phyloP scores from a whole-genome alignment of 2,329 filamentous ascomycete species.

The Aspergillus sp. region DNA sequence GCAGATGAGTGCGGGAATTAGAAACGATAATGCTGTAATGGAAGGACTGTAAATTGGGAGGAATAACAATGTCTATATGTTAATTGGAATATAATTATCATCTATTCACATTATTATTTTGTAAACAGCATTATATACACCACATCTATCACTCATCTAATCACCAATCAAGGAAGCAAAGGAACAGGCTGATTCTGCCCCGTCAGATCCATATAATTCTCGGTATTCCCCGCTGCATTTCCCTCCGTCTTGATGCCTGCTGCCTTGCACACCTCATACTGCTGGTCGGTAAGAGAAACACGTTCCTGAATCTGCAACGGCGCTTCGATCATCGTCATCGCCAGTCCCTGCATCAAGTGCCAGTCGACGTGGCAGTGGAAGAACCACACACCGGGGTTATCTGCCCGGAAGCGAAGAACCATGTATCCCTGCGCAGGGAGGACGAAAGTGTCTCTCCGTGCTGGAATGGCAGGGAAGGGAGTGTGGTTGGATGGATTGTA shows the following conservation, averaged over 20 bases:
- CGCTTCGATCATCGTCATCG: constrained; percentile 49
- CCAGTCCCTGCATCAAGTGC: constrained; percentile 49
- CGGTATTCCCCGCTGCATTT: background rate
- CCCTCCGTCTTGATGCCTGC: background rate
- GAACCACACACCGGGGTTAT: constrained; percentile 46
- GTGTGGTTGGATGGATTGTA: constrained; percentile 23
- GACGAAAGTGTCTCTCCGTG: constrained; percentile 50
- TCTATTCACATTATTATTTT: too few species aligned
- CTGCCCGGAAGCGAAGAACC: constrained; percentile 48
- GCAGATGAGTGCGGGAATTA: too few species aligned
- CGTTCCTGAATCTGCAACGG: constrained; percentile 27
- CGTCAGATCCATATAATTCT: background rate
- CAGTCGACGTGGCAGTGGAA: constrained; percentile 47
- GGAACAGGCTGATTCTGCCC: too few species aligned
- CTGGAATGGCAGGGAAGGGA: constrained; percentile 34
- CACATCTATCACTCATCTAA: too few species aligned
- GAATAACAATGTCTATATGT: too few species aligned
- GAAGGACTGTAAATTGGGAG: too few species aligned
- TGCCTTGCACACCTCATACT: background rate
- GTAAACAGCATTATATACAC: too few species aligned
- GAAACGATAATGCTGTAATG: too few species aligned
- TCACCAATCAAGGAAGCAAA: too few species aligned
- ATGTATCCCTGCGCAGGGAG: constrained; percentile 47
- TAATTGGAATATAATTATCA: too few species aligned
- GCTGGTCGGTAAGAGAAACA: background rate